Conservation (phyloP, 1,284 basidiomycete genomes). For the Neonothopanus nambi region DNA sequence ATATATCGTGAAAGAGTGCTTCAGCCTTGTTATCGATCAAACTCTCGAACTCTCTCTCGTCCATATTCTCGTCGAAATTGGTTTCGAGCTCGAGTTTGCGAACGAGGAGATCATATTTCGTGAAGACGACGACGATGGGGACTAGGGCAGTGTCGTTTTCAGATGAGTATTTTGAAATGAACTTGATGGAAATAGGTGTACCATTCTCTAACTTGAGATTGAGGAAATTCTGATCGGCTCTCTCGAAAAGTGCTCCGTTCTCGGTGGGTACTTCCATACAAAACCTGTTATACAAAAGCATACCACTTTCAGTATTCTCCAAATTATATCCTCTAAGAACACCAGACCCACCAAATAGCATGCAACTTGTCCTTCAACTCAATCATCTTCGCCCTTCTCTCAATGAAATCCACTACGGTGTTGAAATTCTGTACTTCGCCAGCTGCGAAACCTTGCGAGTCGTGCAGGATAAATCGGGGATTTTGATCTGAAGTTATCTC, state of each 20-base stretch:
- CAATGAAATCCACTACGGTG: conserved; percentile 24
- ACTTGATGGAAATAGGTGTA: conserved; percentile 3
- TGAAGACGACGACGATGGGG: conserved; percentile 30
- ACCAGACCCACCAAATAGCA: conserved; percentile 27
- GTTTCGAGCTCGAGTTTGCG: conserved; percentile 10
- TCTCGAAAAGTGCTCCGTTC: conserved; percentile 25
- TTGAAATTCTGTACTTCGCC: conserved; percentile 25
- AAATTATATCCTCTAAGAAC: background rate
- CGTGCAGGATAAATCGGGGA: conserved; percentile 27
- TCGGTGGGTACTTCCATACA: conserved; percentile 26
- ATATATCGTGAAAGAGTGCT: conserved; percentile 4
- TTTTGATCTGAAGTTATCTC: conserved; percentile 28
- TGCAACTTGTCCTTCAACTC: conserved; percentile 27
- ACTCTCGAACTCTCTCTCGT: conserved; percentile 2
- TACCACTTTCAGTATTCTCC: too few species aligned
- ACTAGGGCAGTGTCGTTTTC: conserved; percentile 18
- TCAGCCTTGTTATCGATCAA: conserved; percentile 1
- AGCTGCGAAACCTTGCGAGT: conserved; percentile 29
- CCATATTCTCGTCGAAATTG: conserved; percentile 1
- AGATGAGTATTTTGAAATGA: background rate
- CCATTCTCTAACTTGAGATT: conserved; percentile 19
- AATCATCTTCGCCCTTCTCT: conserved; percentile 12
- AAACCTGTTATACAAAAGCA: conserved; percentile 18
- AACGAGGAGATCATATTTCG: conserved; percentile 28
- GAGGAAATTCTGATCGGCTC: conserved; percentile 26